These are phyloP conservation scores for Pseudozyma flocculosa DNA, from an alignment of 1,284 basidiomycete genomes.

Conservation along the genomic window DNA sequence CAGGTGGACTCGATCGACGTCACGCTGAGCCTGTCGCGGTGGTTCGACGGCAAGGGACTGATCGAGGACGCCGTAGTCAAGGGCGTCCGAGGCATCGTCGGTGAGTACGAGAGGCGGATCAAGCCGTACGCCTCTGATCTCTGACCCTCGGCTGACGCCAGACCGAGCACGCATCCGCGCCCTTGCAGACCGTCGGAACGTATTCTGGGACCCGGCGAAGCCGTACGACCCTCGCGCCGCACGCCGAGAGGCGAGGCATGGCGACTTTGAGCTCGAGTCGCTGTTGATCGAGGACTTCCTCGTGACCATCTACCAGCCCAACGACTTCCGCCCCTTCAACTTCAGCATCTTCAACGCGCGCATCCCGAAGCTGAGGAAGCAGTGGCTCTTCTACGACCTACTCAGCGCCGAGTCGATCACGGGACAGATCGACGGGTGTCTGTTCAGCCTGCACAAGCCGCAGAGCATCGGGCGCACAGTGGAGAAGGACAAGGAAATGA, in stretches of 20 bases:
- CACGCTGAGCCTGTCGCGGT: slow-evolving; percentile 84
- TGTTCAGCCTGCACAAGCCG: slow-evolving; percentile 94
- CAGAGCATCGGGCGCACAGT: slow-evolving; percentile 91
- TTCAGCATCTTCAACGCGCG: slow-evolving; percentile 94
- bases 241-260: slow-evolving; percentile 71
- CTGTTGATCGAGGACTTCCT: slow-evolving; percentile 89
- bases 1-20: slow-evolving; percentile 84
- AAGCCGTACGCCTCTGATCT: too few relatives aligned
- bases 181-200: slow-evolving; percentile 88
- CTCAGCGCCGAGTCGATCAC: slow-evolving; percentile 85
- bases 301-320: slow-evolving; percentile 91
- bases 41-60: slow-evolving; percentile 94
- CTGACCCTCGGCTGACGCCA: too few relatives aligned
- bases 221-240: slow-evolving; percentile 76
- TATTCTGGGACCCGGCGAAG: slow-evolving; percentile 80
- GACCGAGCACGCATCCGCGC: too few relatives aligned
- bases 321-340: slow-evolving; percentile 81
- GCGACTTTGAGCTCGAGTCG: slow-evolving; percentile 90
- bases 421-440: slow-evolving; percentile 94
- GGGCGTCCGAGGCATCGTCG: slow-evolving; percentile 89
- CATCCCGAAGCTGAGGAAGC: slow-evolving; percentile 79
- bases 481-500: slow-evolving; percentile 63
- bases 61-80: slow-evolving; percentile 86
- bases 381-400: slow-evolving; percentile 89
- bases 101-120: slow-evolving; percentile 65